These are phyloP conservation scores for Tuber magnatum DNA, from an alignment of 495 filamentous ascomycete species.

Conservation along the genomic window DNA sequence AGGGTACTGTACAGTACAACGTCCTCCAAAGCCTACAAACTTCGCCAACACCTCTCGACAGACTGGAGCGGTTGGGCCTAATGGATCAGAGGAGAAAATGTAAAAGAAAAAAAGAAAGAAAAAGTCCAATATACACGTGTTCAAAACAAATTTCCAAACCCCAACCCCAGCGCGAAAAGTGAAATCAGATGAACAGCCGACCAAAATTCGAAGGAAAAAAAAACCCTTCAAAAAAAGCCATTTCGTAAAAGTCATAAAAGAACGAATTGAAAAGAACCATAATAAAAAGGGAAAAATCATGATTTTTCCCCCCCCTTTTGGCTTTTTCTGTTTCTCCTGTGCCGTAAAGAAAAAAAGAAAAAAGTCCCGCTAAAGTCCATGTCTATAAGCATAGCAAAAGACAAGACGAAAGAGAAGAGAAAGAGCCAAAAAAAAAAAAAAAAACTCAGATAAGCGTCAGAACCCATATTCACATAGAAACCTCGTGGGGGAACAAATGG, in stretches of 20 bases:
- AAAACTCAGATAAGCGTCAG: neutral
- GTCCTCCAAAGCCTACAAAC: slow-evolving; percentile 2
- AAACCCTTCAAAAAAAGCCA: neutral
- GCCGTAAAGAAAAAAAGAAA: neutral
- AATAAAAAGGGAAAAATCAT: neutral
- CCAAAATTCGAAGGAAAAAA: neutral
- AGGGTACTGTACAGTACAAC: neutral
- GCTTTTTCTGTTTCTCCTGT: neutral
- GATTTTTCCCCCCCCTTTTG: neutral
- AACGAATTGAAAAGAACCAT: neutral
- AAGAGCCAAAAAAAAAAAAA: slow-evolving; percentile 10
- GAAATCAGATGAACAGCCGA: neutral
- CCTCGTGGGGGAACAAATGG: neutral
- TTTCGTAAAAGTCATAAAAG: neutral
- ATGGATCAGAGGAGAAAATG: neutral
- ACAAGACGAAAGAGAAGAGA: neutral
- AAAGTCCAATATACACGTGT: neutral
- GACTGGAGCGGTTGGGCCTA: neutral
- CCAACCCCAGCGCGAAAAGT: neutral
- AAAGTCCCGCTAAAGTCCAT: slow-evolving; percentile 1
- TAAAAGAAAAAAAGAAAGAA: neutral
- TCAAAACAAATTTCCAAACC: slow-evolving; percentile 5
- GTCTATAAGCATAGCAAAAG: slow-evolving; percentile 5
- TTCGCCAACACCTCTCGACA: neutral
- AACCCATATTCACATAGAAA: slow-evolving; percentile 1